Evolutionary conservation across 495 filamentous ascomycete genomes (phyloP).

Genomic region (Daldinia loculata): DNA sequence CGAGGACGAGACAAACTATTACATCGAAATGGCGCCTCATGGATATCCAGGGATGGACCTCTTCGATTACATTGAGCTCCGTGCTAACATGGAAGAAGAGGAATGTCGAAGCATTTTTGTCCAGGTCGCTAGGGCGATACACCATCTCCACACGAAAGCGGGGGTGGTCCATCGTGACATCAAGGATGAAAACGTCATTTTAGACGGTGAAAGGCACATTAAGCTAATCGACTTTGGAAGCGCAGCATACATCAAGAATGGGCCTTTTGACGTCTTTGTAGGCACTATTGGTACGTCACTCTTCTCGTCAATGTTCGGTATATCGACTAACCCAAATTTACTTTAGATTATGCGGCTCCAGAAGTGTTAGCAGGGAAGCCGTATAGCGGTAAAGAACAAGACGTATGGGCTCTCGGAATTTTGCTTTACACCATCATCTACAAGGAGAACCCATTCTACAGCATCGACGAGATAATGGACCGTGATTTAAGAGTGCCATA

Average conservation of each 20-base stretch:
- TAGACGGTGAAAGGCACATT: constrained; percentile 94
- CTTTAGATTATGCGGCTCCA: constrained; percentile 91
- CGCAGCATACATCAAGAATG: constrained; percentile 96
- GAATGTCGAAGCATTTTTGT: constrained; percentile 95
- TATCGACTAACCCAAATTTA: constrained; percentile 16
- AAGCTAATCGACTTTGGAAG: constrained; percentile 99
- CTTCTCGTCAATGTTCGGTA: neutral
- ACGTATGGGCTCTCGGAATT: constrained; percentile 98
- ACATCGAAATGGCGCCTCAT: constrained; percentile 98
- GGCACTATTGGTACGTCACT: constrained; percentile 88
- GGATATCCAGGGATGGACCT: constrained; percentile 98
- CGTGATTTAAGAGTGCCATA: constrained; percentile 92
- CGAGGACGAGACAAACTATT: constrained; percentile 97
- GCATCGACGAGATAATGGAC: constrained; percentile 98
- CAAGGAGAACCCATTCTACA: constrained; percentile 99
- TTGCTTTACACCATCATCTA: constrained; percentile 98
- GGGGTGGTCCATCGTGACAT: constrained; percentile 96
- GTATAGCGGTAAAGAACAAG: constrained; percentile 95
- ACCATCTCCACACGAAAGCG: constrained; percentile 90
- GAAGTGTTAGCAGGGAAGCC: constrained; percentile 94
- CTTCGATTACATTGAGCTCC: constrained; percentile 98
- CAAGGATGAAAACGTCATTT: constrained; percentile 97
- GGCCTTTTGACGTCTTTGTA: constrained; percentile 98
- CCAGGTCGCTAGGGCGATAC: constrained; percentile 87
- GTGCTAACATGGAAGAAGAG: constrained; percentile 93